Percentiles rank a stretch among this genome's conserved stretches.
Evolutionary conservation across 495 filamentous ascomycete genomes (phyloP).

Genomic region (Aspergillus egyptiacus): DNA sequence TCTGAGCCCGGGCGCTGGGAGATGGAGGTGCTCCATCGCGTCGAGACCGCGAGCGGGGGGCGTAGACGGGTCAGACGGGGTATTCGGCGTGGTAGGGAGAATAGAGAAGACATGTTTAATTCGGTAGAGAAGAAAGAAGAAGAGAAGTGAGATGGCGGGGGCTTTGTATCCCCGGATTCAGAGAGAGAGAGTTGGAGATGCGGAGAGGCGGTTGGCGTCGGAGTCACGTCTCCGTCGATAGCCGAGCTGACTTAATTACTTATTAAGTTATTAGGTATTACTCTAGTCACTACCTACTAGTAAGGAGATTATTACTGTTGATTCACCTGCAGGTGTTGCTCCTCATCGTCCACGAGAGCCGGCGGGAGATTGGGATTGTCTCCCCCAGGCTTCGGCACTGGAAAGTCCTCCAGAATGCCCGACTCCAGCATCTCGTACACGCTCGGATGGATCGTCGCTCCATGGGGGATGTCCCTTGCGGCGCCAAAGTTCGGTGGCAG

Average conservation of each 20-base stretch:
- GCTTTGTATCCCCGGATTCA: conserved; percentile 3
- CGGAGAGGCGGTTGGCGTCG: conserved; percentile 2
- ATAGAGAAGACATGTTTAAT: not conserved
- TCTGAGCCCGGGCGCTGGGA: conserved; percentile 68
- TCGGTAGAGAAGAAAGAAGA: not conserved
- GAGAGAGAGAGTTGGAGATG: not conserved
- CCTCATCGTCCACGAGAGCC: not conserved
- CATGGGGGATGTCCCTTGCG: conserved; percentile 11
- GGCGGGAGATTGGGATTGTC: conserved; percentile 16
- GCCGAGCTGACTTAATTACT: not conserved
- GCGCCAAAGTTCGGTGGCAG: conserved; percentile 20
- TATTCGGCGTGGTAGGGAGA: not conserved
- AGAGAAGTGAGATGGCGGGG: too few relatives aligned
- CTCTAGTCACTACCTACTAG: not conserved
- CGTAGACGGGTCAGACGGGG: not conserved
- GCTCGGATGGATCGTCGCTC: conserved; percentile 18
- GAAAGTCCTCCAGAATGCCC: conserved; percentile 10
- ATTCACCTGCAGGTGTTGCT: not conserved
- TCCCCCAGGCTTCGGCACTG: conserved; percentile 15
- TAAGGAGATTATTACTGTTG: not conserved
- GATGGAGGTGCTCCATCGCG: conserved; percentile 51
- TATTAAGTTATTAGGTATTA: not conserved
- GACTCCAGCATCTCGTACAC: conserved; percentile 17
- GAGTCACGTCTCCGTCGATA: not conserved
- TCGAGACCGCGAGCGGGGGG: not conserved